Evolutionary conservation across 2,329 filamentous ascomycete genomes (phyloP).

Genomic region (Delphinella strobiligena): DNA sequence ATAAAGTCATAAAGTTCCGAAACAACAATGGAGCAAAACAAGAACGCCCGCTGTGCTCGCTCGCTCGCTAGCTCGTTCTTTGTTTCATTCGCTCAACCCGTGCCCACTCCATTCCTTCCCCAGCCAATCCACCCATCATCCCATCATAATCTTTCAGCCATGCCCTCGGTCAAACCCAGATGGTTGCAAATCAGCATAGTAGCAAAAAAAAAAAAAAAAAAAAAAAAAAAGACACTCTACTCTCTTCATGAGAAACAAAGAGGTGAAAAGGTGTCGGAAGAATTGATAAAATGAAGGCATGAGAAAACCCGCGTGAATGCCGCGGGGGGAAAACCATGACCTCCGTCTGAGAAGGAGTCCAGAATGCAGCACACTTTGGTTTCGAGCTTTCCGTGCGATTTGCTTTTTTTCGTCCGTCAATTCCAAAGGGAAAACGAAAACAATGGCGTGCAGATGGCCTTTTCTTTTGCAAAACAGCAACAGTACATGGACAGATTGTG

Average conservation of each 20-base stretch:
- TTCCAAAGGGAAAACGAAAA: not conserved
- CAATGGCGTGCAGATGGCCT: no score
- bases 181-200: no score
- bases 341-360: not conserved
- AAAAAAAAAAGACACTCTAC: not conserved
- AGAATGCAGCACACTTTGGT: not conserved
- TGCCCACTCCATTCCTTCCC: no score
- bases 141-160: not conserved
- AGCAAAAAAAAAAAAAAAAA: not conserved
- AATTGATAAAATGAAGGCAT: conserved; percentile 11
- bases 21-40: no score
- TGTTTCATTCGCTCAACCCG: no score
- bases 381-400: no score
- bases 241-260: not conserved
- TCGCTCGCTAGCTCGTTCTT: no score
- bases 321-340: conserved; percentile 18
- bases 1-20: no score
- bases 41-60: no score
- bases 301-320: conserved; percentile 15
- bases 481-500: not conserved
- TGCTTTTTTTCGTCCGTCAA: not conserved
- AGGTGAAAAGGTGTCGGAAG: not conserved
- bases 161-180: no score
- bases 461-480: no score
- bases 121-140: not conserved